Evolutionary conservation across 208 protist genomes (phyloP).

Genomic region (Novymonas esmeraldas): DNA sequence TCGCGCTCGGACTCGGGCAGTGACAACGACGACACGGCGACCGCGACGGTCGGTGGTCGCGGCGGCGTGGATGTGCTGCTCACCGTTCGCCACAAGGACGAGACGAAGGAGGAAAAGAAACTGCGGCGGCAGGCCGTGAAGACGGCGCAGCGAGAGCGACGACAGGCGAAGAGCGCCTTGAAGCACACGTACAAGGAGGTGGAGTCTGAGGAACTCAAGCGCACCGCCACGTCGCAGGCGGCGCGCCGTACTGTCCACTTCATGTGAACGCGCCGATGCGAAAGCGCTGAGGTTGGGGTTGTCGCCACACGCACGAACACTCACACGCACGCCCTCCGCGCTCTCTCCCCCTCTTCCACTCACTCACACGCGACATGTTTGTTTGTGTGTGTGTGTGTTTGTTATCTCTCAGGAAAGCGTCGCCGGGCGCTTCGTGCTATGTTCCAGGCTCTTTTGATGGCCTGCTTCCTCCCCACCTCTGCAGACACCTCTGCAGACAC

Average conservation of each 20-base stretch:
- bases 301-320: too few relatives aligned
- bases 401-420: background rate
- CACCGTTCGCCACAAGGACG: slow-evolving; percentile 50
- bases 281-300: too few relatives aligned
- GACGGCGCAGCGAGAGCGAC: slow-evolving; percentile 67
- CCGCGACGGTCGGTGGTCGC: background rate
- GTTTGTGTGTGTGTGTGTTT: background rate
- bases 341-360: too few relatives aligned
- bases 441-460: background rate
- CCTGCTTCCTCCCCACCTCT: too few relatives aligned
- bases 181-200: slow-evolving; percentile 80
- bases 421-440: background rate
- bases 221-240: slow-evolving; percentile 36
- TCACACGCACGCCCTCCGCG: too few relatives aligned
- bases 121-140: slow-evolving; percentile 81
- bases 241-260: slow-evolving; percentile 70
- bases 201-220: slow-evolving; percentile 67
- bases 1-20: background rate
- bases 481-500: too few relatives aligned
- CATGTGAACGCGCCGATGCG: slow-evolving; percentile 27
- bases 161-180: slow-evolving; percentile 77
- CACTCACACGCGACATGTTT: too few relatives aligned
- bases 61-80: slow-evolving; percentile 6
- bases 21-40: background rate
- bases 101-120: slow-evolving; percentile 89